A percentile compares a stretch with the other conserved stretches of the same genome.
Conservation (phyloP, 495 filamentous ascomycete species). For the Acidiella bohemica region DNA sequence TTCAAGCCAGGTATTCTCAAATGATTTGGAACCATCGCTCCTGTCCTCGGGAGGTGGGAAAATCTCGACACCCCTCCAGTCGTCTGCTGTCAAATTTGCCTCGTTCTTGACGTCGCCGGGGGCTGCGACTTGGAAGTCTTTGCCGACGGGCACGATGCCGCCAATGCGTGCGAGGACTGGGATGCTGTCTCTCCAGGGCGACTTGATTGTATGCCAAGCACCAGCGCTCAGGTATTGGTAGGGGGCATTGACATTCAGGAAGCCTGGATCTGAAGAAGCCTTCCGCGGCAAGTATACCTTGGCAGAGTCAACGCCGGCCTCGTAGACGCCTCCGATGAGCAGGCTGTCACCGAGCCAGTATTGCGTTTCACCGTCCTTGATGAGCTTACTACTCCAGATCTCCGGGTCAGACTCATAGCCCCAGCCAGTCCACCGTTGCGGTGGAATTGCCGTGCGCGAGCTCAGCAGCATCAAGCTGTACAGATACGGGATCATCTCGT, state of each 20-base stretch:
- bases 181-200: slow-evolving; percentile 46
- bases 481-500: slow-evolving; percentile 55
- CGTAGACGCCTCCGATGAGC: slow-evolving; percentile 51
- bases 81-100: slow-evolving; percentile 43
- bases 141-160: slow-evolving; percentile 45
- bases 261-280: slow-evolving; percentile 37
- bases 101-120: slow-evolving; percentile 42
- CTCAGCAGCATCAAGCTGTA: slow-evolving; percentile 49
- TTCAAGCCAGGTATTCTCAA: slow-evolving; percentile 42
- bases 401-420: slow-evolving; percentile 50
- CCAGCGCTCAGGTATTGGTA: slow-evolving; percentile 45
- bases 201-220: slow-evolving; percentile 45
- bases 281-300: slow-evolving; percentile 47
- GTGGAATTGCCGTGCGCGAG: slow-evolving; percentile 42
- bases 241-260: slow-evolving; percentile 47
- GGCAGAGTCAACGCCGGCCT: slow-evolving; percentile 38
- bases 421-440: slow-evolving; percentile 57
- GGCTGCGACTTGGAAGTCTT: slow-evolving; percentile 41
- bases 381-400: slow-evolving; percentile 42
- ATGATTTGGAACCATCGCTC: slow-evolving; percentile 11
- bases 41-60: slow-evolving; percentile 38
- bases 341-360: slow-evolving; percentile 60
- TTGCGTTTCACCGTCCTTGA: slow-evolving; percentile 45
- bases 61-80: slow-evolving; percentile 49
- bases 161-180: slow-evolving; percentile 50